phyloP scores from a whole-genome alignment of 2,329 filamentous ascomycete genomes.

The Raffaelea ambrosiae region DNA sequence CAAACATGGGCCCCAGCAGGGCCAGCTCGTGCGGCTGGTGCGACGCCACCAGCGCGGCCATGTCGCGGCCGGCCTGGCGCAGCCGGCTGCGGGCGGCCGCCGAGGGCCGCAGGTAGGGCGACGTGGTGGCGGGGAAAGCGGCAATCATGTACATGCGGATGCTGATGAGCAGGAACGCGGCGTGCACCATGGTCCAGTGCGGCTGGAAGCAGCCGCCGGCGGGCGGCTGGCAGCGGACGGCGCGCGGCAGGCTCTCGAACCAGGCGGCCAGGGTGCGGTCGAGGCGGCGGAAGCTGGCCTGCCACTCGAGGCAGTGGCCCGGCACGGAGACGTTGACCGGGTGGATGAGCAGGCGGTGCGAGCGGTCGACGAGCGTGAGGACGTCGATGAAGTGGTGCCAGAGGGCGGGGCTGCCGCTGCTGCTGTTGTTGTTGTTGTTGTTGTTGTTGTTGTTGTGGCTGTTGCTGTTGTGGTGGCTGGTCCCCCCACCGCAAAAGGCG shows the following conservation, averaged over 20 bases:
- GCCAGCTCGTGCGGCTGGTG: conserved; percentile 2
- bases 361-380: conserved; percentile 8
- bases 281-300: conserved; percentile 9
- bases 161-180: conserved; percentile 2
- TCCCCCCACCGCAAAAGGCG: too few species aligned
- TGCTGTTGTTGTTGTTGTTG: background rate
- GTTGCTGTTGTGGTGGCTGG: too few species aligned
- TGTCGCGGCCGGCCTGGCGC: conserved; percentile 3
- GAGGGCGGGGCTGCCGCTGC: background rate
- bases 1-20: conserved; percentile 6
- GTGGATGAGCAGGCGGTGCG: conserved; percentile 10
- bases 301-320: conserved; percentile 10
- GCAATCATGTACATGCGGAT: conserved; percentile 12
- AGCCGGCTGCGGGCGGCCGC: conserved; percentile 4
- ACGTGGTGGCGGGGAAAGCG: conserved; percentile 8
- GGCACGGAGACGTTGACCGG: conserved; percentile 9
- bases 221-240: background rate
- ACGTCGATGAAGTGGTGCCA: conserved; percentile 10
- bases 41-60: conserved; percentile 2
- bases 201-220: conserved; percentile 5
- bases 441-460: too few species aligned
- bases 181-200: conserved; percentile 7
- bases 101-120: conserved; percentile 9
- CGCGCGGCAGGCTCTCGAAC: conserved; percentile 7
- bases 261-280: conserved; percentile 5